phyloP scores from a whole-genome alignment of 306 rosid genomes.

The Quercus parvula region DNA sequence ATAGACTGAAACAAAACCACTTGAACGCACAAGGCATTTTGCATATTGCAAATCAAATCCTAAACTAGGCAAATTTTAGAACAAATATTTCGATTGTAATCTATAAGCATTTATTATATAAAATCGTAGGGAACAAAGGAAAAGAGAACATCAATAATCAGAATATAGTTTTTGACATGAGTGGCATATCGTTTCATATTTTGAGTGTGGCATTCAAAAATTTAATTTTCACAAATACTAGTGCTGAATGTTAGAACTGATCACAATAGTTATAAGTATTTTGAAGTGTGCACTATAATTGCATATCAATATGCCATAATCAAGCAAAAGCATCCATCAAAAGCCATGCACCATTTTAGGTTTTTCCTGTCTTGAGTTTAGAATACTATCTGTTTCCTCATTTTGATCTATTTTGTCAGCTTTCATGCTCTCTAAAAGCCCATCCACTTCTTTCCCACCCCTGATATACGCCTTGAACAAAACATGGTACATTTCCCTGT shows the following conservation, averaged over 20 bases:
- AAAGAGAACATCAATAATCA: not conserved
- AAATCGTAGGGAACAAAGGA: not conserved
- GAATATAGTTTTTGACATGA: not conserved
- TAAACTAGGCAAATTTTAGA: not conserved
- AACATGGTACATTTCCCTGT: slow-evolving; percentile 47
- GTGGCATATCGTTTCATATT: not conserved
- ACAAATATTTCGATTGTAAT: not conserved
- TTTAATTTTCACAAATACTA: not conserved
- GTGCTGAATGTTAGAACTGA: not conserved
- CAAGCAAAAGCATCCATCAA: not conserved
- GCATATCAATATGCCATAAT: not conserved
- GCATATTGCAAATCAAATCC: too few relatives aligned
- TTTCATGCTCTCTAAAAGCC: slow-evolving; percentile 41
- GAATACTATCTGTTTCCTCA: slow-evolving; percentile 38
- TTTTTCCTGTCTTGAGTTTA: slow-evolving; percentile 20
- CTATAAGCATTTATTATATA: not conserved
- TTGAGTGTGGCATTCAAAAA: not conserved
- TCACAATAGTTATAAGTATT: not conserved
- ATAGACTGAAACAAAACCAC: too few relatives aligned
- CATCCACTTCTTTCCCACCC: slow-evolving; percentile 41
- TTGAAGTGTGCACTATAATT: not conserved
- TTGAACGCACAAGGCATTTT: too few relatives aligned
- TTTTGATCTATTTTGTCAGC: slow-evolving; percentile 36
- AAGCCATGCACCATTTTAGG: not conserved
- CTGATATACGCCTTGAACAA: slow-evolving; percentile 41